Percentiles rank a stretch among this genome's conserved stretches.
These are phyloP conservation scores for Theileria equi DNA, from an alignment of 169 alveolate species.

Conservation along the genomic window DNA sequence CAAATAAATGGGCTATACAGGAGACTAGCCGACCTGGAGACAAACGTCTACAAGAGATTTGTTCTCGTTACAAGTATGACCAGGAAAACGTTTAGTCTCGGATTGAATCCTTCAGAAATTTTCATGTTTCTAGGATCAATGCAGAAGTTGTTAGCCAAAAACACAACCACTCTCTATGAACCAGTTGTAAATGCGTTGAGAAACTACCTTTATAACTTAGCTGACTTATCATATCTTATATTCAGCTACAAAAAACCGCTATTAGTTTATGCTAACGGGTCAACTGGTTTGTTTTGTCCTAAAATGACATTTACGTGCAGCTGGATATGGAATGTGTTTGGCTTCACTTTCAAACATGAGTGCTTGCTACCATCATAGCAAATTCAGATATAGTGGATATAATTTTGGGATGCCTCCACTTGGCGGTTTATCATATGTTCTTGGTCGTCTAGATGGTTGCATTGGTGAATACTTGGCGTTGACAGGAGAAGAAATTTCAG, in stretches of 20 bases:
- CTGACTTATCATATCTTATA: slow-evolving; percentile 63
- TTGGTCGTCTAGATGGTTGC: slow-evolving; percentile 68
- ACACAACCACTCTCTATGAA: slow-evolving; percentile 4
- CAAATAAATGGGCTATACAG: slow-evolving; percentile 56
- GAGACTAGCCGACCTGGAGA: slow-evolving; percentile 64
- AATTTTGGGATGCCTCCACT: slow-evolving; percentile 56
- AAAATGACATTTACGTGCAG: too few species aligned
- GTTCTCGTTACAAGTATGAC: slow-evolving; percentile 65
- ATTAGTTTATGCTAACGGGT: slow-evolving; percentile 70
- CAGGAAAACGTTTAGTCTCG: slow-evolving; percentile 51
- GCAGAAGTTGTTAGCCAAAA: slow-evolving; percentile 32
- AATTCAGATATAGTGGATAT: too few species aligned
- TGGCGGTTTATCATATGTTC: slow-evolving; percentile 68
- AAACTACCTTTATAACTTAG: slow-evolving; percentile 57
- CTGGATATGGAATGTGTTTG: slow-evolving; percentile 66
- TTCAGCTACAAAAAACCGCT: slow-evolving; percentile 71
- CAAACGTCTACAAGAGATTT: slow-evolving; percentile 69
- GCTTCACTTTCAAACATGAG: slow-evolving; percentile 64
- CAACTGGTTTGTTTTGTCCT: too few species aligned
- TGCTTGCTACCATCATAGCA: slow-evolving; percentile 68
- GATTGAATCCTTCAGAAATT: slow-evolving; percentile 46
- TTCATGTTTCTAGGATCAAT: slow-evolving; percentile 58
- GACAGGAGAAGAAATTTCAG: slow-evolving; percentile 63
- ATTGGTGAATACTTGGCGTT: slow-evolving; percentile 71
- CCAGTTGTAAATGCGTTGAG: slow-evolving; percentile 26